Evolutionary conservation across 1,139 yeast species (phyloP).

Genomic region (Yamadazyma dendronema): DNA sequence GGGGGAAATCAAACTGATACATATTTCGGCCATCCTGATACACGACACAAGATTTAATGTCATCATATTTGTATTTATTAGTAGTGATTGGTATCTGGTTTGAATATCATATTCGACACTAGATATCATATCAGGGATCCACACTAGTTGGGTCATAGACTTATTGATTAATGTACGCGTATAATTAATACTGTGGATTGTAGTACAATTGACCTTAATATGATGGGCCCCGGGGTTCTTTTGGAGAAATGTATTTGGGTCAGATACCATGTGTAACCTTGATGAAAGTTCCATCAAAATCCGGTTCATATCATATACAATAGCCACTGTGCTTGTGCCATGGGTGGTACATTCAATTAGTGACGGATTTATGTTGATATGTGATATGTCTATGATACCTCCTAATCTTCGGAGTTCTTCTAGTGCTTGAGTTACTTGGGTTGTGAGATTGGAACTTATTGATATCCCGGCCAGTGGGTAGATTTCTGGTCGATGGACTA

Average conservation of each 20-base stretch:
- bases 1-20: background rate
- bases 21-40: constrained; percentile 1
- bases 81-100: background rate
- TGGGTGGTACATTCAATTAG: background rate
- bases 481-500: constrained; percentile 1
- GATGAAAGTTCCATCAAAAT: background rate
- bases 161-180: background rate
- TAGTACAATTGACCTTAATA: constrained; percentile 1
- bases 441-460: background rate
- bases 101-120: background rate
- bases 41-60: constrained; percentile 4
- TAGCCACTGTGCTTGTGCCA: background rate
- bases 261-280: background rate
- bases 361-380: background rate
- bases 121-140: constrained; percentile 3
- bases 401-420: background rate
- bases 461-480: constrained; percentile 6
- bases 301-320: constrained; percentile 4
- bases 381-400: background rate
- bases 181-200: constrained; percentile 1
- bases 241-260: background rate
- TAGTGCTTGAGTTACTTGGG: background rate
- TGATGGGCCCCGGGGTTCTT: background rate
- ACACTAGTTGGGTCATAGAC: background rate
- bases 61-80: constrained; percentile 5